Conservation (phyloP, 495 filamentous ascomycete genomes). For the Podospora appendiculata region DNA sequence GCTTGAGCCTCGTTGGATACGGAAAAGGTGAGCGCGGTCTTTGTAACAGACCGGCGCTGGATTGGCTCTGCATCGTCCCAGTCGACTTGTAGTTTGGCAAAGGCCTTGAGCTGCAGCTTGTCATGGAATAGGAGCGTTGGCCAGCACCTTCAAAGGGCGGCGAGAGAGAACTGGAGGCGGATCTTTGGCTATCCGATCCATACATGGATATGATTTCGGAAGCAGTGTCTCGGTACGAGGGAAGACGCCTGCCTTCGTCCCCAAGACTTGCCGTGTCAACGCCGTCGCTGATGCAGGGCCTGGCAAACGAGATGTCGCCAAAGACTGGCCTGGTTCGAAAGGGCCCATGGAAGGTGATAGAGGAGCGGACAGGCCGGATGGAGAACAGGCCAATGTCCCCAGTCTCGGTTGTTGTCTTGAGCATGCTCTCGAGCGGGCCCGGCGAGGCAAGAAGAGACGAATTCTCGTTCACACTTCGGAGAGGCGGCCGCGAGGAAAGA, state of each 20-base stretch:
- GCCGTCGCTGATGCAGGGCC: neutral
- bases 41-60: conserved; percentile 28
- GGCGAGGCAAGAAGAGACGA: conserved; percentile 30
- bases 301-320: neutral
- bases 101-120: conserved; percentile 41
- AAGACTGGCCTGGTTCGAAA: conserved; percentile 2
- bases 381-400: conserved; percentile 59
- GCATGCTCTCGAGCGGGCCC: conserved; percentile 52
- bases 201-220: conserved; percentile 43
- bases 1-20: conserved; percentile 57
- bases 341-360: conserved; percentile 14
- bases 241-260: conserved; percentile 26
- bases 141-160: conserved; percentile 30
- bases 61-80: conserved; percentile 40
- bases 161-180: conserved; percentile 28
- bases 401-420: conserved; percentile 61
- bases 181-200: conserved; percentile 35
- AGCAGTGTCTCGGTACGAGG: conserved; percentile 34
- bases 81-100: conserved; percentile 46
- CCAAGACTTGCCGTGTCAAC: conserved; percentile 2
- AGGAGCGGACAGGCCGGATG: conserved; percentile 42
- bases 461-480: conserved; percentile 30
- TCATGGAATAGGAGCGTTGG: conserved; percentile 52
- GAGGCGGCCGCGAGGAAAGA: conserved; percentile 18
- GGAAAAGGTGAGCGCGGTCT: conserved; percentile 55